Conservation (phyloP, 2,329 filamentous ascomycete genomes). For the Talaromyces sp. region DNA sequence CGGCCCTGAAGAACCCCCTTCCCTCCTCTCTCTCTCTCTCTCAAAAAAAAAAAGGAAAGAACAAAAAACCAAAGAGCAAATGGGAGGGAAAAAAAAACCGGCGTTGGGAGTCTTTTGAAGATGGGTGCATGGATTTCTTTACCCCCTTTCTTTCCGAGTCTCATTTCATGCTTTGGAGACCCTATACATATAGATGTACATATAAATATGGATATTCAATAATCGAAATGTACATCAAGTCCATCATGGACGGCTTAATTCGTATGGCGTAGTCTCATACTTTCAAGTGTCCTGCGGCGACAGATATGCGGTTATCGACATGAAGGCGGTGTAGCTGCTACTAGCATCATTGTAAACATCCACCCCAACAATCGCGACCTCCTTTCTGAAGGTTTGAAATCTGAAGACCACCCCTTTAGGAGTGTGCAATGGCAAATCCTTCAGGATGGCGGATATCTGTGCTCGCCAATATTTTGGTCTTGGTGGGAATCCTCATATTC, state of each 20-base stretch:
- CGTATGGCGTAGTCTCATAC: too few species aligned
- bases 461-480: slow-evolving; percentile 75
- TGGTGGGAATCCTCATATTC: slow-evolving; percentile 74
- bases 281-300: background rate
- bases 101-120: slow-evolving; percentile 19
- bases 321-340: slow-evolving; percentile 20
- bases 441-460: slow-evolving; percentile 50
- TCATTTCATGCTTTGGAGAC: background rate
- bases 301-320: background rate
- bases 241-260: too few species aligned
- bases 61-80: background rate
- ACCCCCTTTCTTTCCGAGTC: background rate
- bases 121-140: slow-evolving; percentile 8
- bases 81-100: slow-evolving; percentile 1
- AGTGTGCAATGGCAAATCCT: slow-evolving; percentile 16
- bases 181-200: background rate
- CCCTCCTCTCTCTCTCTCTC: too few species aligned
- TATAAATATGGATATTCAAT: too few species aligned
- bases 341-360: slow-evolving; percentile 1
- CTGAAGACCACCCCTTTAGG: background rate
- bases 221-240: too few species aligned
- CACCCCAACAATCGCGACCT: background rate
- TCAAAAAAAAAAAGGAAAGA: too few species aligned
- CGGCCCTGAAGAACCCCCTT: too few species aligned
- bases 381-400: background rate